Evolutionary conservation across 306 rosid species (phyloP).

Genomic region (Elaeagnus macrophylla): DNA sequence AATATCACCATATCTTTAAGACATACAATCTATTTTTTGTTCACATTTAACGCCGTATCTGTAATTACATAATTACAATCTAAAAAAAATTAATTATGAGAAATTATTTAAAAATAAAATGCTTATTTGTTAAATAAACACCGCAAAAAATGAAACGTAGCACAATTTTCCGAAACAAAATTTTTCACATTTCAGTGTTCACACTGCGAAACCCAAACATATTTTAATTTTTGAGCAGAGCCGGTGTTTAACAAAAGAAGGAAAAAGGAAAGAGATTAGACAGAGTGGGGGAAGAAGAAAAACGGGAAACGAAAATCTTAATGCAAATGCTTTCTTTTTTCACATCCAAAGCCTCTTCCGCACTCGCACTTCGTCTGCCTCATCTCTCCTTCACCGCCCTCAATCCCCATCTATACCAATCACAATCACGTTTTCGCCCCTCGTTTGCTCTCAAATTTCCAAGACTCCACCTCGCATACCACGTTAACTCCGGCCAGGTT

Average conservation of each 20-base stretch:
- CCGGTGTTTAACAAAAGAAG: not conserved
- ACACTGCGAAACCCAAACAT: not conserved
- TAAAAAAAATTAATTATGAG: no score
- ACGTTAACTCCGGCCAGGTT: conserved; percentile 12
- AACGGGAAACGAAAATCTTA: not conserved
- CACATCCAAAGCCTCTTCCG: conserved; percentile 29
- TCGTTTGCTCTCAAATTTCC: conserved; percentile 6
- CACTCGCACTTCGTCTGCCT: conserved; percentile 16
- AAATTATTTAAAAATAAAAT: no score
- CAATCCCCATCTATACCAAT: conserved; percentile 21
- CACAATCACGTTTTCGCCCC: conserved; percentile 29
- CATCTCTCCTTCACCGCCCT: conserved; percentile 17
- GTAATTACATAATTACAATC: no score
- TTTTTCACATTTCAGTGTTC: no score
- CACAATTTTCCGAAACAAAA: no score
- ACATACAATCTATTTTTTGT: no score
- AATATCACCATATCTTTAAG: no score
- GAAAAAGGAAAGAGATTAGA: not conserved
- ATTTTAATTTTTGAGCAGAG: not conserved
- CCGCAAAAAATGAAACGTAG: no score
- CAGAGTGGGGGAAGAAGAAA: not conserved
- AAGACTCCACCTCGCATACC: conserved; percentile 23
- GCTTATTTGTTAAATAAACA: no score
- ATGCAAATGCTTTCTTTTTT: conserved; percentile 32
- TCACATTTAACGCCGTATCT: no score